A percentile compares a stretch with the other conserved stretches of the same genome.
Evolutionary conservation across 768 basidiomycete genomes (phyloP).

Genomic region (Suillus luteus): DNA sequence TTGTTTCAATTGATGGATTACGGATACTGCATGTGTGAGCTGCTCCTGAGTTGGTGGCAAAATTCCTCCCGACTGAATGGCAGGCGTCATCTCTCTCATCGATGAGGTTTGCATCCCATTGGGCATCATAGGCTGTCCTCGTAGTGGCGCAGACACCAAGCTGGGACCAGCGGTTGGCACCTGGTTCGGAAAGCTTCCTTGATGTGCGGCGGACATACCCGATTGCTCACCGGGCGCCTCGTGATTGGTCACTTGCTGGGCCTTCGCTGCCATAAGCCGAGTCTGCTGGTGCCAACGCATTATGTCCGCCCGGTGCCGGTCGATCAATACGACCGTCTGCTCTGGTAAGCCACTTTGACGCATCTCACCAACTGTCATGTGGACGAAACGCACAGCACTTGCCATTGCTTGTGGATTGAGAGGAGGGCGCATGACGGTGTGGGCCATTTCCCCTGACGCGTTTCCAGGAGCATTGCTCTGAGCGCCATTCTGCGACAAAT

Average conservation of each 20-base stretch:
- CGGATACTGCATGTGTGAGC: slow-evolving; percentile 29
- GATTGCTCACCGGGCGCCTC: slow-evolving; percentile 15
- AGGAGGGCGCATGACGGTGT: not conserved
- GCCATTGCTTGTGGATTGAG: slow-evolving; percentile 40
- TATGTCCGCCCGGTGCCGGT: slow-evolving; percentile 46
- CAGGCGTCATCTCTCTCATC: slow-evolving; percentile 7
- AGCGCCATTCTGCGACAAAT: slow-evolving; percentile 17
- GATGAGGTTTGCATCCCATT: slow-evolving; percentile 1
- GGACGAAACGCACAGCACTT: slow-evolving; percentile 49
- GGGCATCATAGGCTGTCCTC: not conserved
- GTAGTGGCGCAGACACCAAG: not conserved
- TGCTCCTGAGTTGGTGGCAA: slow-evolving; percentile 34
- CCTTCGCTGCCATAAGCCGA: not conserved
- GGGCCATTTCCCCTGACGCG: not conserved
- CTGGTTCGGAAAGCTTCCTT: slow-evolving; percentile 13
- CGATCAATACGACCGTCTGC: slow-evolving; percentile 55
- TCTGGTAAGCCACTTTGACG: slow-evolving; percentile 52
- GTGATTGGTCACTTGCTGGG: slow-evolving; percentile 3
- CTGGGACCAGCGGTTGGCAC: slow-evolving; percentile 1
- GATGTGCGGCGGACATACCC: slow-evolving; percentile 14
- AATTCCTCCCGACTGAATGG: not conserved
- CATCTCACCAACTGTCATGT: slow-evolving; percentile 50
- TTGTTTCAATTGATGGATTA: slow-evolving; percentile 36
- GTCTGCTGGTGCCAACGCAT: slow-evolving; percentile 31
- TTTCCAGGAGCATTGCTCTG: slow-evolving; percentile 19